phyloP scores from a whole-genome alignment of 208 protist species.

The Trypanosomatidae sp. region DNA sequence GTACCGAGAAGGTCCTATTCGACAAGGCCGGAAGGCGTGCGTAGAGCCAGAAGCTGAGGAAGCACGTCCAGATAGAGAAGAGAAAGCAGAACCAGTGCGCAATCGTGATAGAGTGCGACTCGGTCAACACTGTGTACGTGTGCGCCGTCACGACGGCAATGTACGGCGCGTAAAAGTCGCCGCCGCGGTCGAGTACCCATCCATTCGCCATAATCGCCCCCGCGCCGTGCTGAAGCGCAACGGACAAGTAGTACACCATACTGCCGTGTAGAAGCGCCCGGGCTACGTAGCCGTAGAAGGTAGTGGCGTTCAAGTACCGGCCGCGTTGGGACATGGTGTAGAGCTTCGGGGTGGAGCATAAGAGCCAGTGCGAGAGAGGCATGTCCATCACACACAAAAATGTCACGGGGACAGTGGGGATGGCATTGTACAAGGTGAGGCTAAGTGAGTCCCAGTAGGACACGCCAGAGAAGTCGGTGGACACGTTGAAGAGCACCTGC shows the following conservation, averaged over 20 bases:
- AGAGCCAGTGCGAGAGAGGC: slow-evolving; percentile 52
- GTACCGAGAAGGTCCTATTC: slow-evolving; percentile 53
- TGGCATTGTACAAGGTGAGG: slow-evolving; percentile 87
- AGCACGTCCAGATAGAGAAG: slow-evolving; percentile 64
- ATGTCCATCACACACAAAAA: slow-evolving; percentile 89
- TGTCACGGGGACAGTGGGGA: slow-evolving; percentile 82
- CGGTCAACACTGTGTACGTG: slow-evolving; percentile 76
- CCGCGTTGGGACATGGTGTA: slow-evolving; percentile 69
- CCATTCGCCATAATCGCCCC: slow-evolving; percentile 36
- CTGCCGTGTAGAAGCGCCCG: slow-evolving; percentile 75
- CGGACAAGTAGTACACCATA: slow-evolving; percentile 64
- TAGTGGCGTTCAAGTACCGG: slow-evolving; percentile 63
- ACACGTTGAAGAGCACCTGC: slow-evolving; percentile 91
- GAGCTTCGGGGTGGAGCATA: slow-evolving; percentile 60
- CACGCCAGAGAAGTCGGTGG: slow-evolving; percentile 74
- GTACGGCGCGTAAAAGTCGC: slow-evolving; percentile 83
- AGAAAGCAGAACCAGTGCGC: slow-evolving; percentile 63
- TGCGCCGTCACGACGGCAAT: slow-evolving; percentile 82
- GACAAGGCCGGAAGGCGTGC: slow-evolving; percentile 21
- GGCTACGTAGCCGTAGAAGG: slow-evolving; percentile 81
- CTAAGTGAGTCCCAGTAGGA: slow-evolving; percentile 90
- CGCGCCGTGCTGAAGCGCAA: slow-evolving; percentile 31
- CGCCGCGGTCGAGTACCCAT: slow-evolving; percentile 47
- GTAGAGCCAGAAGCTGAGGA: slow-evolving; percentile 51
- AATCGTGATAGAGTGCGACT: slow-evolving; percentile 80